Evolutionary conservation across 176 grass and related monocot species (phyloP), one percentile per base, ranked within the genome.

Genomic region (Triticum monococcum): DNA sequence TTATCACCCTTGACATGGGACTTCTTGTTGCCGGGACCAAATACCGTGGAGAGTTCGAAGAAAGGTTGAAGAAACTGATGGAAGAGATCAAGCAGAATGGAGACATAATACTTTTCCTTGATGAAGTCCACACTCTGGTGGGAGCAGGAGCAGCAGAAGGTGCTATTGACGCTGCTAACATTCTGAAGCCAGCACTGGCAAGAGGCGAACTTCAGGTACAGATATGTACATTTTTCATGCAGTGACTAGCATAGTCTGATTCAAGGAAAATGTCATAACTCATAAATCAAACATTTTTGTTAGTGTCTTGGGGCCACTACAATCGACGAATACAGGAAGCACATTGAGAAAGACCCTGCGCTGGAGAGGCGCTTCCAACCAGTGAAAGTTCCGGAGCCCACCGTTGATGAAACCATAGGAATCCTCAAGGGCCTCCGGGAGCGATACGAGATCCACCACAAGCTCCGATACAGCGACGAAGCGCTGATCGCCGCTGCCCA

Each of bases 51-150:
- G 96, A 98, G 62, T 96, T 98, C 25, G 96, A 95, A 88, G 96
- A 98, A 89, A 92, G 93, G 80, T 89, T 98, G 65, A 98, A 98
- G 64, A 98, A 98, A 69, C 48, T 98, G 85, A 98, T 98, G 96
- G 96, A 95, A 85, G 96, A 98, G 89, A 94, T 98, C 72, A 98
- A 95, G 81, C 96, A 98, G 86, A 95, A 67, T 71, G 93, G 92
- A 35, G 91, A 98, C 45, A 94, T 98, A 75, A 98, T 98, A 33
- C 91, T 98, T 22, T 98, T 98, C 32, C 95, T 98, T 56, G 96
- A 95, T 91, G 93, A 98, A 86, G 93, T 98, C 45, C 96, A 98
- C 84, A 98, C 96, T 63, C 86, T 98, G 50, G 95, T 98, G 56
- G 96, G 96, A 87, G 93, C 96, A 86, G 93, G 96, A 89, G 96